Conservation (phyloP, 1,284 basidiomycete genomes). For the Hypsizygus ulmarius region DNA sequence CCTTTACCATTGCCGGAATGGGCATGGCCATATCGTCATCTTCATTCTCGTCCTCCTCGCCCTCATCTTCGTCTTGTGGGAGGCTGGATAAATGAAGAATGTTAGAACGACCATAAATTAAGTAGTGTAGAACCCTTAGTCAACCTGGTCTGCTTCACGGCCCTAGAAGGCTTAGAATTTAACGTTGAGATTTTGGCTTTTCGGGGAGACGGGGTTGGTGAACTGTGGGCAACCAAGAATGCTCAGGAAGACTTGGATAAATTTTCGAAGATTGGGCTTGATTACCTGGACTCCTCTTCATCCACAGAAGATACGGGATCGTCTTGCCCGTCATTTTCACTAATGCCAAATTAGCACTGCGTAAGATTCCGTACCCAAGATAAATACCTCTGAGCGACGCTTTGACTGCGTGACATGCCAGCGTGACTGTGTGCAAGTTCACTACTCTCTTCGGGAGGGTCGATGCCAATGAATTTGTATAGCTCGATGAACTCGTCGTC, state of each 20-base stretch:
- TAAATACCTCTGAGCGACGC: slow-evolving; percentile 6
- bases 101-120: neutral
- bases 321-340: neutral
- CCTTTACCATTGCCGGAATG: slow-evolving; percentile 5
- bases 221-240: slow-evolving; percentile 3
- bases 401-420: slow-evolving; percentile 6
- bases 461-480: slow-evolving; percentile 59
- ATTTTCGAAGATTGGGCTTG: neutral
- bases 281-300: slow-evolving; percentile 14
- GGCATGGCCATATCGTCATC: slow-evolving; percentile 21
- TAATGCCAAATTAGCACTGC: neutral
- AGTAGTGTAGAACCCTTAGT: neutral
- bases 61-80: slow-evolving; percentile 14
- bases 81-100: neutral
- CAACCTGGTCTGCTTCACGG: neutral
- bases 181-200: neutral
- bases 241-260: neutral
- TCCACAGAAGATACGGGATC: slow-evolving; percentile 2
- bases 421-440: slow-evolving; percentile 16
- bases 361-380: neutral
- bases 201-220: slow-evolving; percentile 14
- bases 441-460: slow-evolving; percentile 36
- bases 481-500: slow-evolving; percentile 55
- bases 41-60: slow-evolving; percentile 30
- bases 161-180: neutral